Conservation (phyloP, 2,329 filamentous ascomycete genomes). For the Ophiostoma sp. region DNA sequence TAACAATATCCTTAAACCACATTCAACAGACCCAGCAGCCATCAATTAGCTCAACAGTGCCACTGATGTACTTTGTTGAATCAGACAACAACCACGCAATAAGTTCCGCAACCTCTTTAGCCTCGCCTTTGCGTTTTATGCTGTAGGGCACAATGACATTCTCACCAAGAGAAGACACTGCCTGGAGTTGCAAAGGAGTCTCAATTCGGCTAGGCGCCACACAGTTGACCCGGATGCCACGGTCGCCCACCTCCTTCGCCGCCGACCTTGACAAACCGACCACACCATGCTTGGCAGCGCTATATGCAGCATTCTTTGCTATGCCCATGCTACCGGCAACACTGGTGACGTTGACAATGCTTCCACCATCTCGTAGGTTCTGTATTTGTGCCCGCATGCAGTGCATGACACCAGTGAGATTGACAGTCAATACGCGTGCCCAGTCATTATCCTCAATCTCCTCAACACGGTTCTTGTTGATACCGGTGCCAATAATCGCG, state of each 20-base stretch:
- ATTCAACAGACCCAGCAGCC: background rate
- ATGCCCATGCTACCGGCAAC: constrained; percentile 27
- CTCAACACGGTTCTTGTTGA: constrained; percentile 42
- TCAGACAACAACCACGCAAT: background rate
- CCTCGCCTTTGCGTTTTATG: background rate
- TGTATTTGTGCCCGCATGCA: constrained; percentile 43
- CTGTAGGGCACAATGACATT: background rate
- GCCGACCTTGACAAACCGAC: constrained; percentile 42
- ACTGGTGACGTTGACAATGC: constrained; percentile 28
- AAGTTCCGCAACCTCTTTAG: background rate
- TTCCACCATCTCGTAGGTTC: constrained; percentile 19
- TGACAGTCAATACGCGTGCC: constrained; percentile 50
- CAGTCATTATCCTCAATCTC: constrained; percentile 48
- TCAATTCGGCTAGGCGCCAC: constrained; percentile 17
- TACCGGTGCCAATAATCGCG: constrained; percentile 48
- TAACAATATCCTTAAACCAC: too few relatives aligned
- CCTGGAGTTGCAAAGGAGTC: background rate
- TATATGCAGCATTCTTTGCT: constrained; percentile 40
- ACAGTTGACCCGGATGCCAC: constrained; percentile 47
- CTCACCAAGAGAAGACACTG: background rate
- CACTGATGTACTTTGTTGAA: constrained; percentile 1
- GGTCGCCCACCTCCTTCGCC: constrained; percentile 43
- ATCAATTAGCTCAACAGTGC: background rate
- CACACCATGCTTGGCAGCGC: constrained; percentile 41
- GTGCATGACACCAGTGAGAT: constrained; percentile 53